Conservation (phyloP, 225 moss, liverwort and hornwort species). For the Marchantia polymorpha region DNA sequence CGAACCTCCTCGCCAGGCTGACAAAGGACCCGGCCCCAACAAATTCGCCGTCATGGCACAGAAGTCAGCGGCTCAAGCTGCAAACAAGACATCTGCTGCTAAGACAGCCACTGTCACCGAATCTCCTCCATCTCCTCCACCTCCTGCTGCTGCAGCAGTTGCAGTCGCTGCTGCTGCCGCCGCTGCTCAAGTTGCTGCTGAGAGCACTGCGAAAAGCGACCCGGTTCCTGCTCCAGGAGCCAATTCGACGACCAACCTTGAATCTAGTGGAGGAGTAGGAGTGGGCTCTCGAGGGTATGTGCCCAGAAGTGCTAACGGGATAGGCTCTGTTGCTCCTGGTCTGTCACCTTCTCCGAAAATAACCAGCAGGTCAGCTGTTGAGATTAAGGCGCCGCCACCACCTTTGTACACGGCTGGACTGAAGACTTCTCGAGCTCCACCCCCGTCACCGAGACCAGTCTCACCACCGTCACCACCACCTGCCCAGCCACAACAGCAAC, state of each 20-base stretch:
- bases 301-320: neutral
- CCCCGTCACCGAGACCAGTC: neutral
- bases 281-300: neutral
- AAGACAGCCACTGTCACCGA: neutral
- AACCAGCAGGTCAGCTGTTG: neutral
- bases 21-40: neutral
- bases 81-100: neutral
- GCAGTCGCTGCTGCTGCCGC: neutral
- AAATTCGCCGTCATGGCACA: neutral
- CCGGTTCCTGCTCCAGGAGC: neutral
- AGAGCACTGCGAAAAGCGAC: neutral
- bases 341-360: conserved; percentile 2
- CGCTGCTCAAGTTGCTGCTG: neutral
- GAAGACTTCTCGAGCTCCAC: conserved; percentile 3
- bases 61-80: neutral
- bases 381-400: conserved; percentile 5
- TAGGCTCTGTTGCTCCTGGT: neutral
- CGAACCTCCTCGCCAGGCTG: conserved; percentile 21
- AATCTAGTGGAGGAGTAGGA: neutral
- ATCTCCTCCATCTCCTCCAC: no score
- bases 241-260: neutral
- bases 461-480: conserved; percentile 4
- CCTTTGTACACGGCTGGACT: conserved; percentile 18
- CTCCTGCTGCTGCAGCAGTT: neutral
- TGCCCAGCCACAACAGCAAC: neutral